Conservation (phyloP, 73 alveolate genomes). For the Paramecium octaurelia region DNA sequence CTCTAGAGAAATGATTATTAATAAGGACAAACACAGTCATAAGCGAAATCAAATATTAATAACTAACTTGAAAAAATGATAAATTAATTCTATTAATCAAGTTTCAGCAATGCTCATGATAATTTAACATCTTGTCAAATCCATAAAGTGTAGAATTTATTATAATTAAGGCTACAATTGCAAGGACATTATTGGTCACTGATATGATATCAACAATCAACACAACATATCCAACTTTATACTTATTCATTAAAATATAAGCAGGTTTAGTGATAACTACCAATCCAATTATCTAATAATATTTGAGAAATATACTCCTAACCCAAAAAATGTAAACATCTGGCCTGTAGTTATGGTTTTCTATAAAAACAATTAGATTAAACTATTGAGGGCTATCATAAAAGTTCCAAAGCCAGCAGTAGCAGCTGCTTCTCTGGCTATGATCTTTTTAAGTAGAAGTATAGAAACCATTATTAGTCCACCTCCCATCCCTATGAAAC, state of each 20-base stretch:
- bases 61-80: too few species aligned
- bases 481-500: conserved; percentile 15
- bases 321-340: background rate
- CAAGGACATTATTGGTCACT: background rate
- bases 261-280: background rate
- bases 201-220: background rate
- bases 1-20: too few species aligned
- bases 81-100: background rate
- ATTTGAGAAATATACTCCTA: background rate
- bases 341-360: background rate
- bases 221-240: conserved; percentile 39
- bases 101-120: background rate
- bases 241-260: conserved; percentile 8
- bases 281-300: background rate
- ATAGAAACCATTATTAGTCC: conserved; percentile 7
- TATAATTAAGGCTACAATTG: background rate
- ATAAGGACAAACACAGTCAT: too few species aligned
- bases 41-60: too few species aligned
- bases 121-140: background rate
- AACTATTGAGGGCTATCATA: conserved; percentile 26
- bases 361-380: background rate
- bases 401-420: conserved; percentile 1
- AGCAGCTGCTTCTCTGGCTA: conserved; percentile 49
- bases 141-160: background rate
- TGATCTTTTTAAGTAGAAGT: background rate